Base-by-base conservation (phyloP, 1,284 basidiomycete species). In the Naganishia cerealis region DNA sequence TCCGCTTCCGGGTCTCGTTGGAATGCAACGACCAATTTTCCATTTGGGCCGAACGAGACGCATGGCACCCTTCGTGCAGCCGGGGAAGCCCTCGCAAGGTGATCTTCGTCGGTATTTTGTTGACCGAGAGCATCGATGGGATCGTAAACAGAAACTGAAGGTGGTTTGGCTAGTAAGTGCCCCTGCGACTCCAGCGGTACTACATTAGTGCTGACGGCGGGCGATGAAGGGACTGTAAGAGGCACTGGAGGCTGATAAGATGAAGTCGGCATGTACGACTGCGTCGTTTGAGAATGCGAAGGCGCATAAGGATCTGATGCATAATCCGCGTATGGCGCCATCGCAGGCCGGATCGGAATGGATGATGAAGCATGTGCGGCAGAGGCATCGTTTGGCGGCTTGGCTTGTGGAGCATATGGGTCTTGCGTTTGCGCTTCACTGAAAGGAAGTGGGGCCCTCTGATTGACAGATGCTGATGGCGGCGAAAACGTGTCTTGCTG, bases 21-120 rank as follows among this genome's bases (percentile, higher is more conserved):
- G 83, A 94, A 94, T 76, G 90, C 92, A 8, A 90, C 89, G 13
- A 94, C 84, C 59, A 95, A 75, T 74, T 88, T 89, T 15, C 93
- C 94, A 36, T 91, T 91, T 75, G 94, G 93, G 0, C 94, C 94
- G 74, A 96, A 95, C 70, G 86, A 88, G 65, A 94, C 83, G 21
- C 95, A 83, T 0, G 93, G 94, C 1, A 89, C 86, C 53, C 87
- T 75, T 9, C 76, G 73, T 5, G 79, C 78, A 1, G 71, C 85
- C 61, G 86, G 84, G 7, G 87, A 84, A 38, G 88, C 87, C 67
- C 93, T 85, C 48, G 89, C 87, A 0, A 94, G 82, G 9, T 90
- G 89, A 77, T 94, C 91, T 74, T 94, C 92, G 8, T 57, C 66
- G 2, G 62, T 16, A 21, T 36, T 62, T 24, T 21, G 24, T 18